Base-by-base conservation (phyloP, 148 eudicot species). In the Linanthus parryae region DNA sequence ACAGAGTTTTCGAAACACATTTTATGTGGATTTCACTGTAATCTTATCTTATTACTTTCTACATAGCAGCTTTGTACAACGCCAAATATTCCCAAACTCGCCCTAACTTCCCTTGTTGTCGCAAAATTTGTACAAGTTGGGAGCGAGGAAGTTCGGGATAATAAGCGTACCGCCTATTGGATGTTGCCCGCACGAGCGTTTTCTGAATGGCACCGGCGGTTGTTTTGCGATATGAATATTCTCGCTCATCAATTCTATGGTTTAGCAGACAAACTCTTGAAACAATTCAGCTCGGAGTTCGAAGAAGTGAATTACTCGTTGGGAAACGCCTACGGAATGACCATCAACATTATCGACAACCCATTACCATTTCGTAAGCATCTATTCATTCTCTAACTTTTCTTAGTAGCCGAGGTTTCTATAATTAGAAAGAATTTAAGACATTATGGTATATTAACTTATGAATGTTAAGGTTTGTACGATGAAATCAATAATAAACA, bases 91-190 rank as follows among this genome's bases (percentile, higher is more conserved):
- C n/a, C n/a, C n/a, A n/a, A n/a, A n/a, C n/a, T n/a, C n/a, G n/a
- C n/a, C n/a, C n/a, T n/a, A n/a, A n/a, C n/a, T n/a, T n/a, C n/a
- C n/a, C n/a, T n/a, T n/a, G n/a, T n/a, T n/a, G n/a, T n/a, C n/a
- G n/a, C 66, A 67, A 66, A 22, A 55, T 43, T 33, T 67, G 8
- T 67, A 67, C 38, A 43, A 41, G 11, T 20, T 61, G 44, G 72
- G 72, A 12, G 72, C 72, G 12, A 61, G 65, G 22, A 67, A 61
- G 38, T 67, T 67, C 38, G 66, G 40, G 4, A 61, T 67, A 3
- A 5, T 61, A 3, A 28, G 72, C 26, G 52, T 55, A 2, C 62
- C 66, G 21, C 36, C 72, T 12, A 55, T 67, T 14, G 72, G 72
- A 24, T 61, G 66, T 19, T 47, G 59, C 38, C 72, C 72, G 1